phyloP scores from a whole-genome alignment of 75 land plant species.

The Ceratopteris richardii region DNA sequence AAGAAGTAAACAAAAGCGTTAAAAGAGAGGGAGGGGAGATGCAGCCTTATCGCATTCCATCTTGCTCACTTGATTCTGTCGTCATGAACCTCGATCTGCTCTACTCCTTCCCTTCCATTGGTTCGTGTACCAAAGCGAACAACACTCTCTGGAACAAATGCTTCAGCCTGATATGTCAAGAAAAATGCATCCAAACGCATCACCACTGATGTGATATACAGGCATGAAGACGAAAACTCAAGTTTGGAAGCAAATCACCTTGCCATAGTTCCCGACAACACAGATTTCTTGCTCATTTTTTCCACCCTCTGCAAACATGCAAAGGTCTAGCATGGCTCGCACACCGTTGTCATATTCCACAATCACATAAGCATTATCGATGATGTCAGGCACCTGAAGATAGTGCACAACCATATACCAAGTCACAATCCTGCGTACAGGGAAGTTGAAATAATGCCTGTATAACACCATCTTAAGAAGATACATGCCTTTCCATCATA shows the following conservation, averaged over 20 bases:
- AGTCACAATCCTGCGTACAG: background rate
- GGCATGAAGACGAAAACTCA: background rate
- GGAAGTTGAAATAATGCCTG: background rate
- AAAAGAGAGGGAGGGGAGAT: too few relatives aligned
- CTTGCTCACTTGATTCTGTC: slow-evolving; percentile 70
- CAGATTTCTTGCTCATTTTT: slow-evolving; percentile 97
- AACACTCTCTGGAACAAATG: slow-evolving; percentile 90
- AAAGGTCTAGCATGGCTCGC: slow-evolving; percentile 90
- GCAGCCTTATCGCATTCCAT: too few relatives aligned
- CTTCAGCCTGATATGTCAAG: slow-evolving; percentile 68
- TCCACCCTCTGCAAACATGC: slow-evolving; percentile 99
- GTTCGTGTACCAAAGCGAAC: slow-evolving; percentile 62
- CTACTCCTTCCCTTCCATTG: slow-evolving; percentile 61
- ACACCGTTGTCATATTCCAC: slow-evolving; percentile 91
- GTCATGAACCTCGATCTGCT: slow-evolving; percentile 51
- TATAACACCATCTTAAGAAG: background rate
- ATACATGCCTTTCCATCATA: slow-evolving; percentile 99
- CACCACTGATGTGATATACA: background rate
- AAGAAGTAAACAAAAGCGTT: too few relatives aligned
- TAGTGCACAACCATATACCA: background rate
- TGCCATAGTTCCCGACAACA: slow-evolving; percentile 90
- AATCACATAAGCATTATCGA: slow-evolving; percentile 93
- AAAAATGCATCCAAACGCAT: background rate
- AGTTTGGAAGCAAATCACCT: too few relatives aligned
- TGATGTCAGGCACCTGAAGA: slow-evolving; percentile 86